Base-by-base conservation (phyloP, 2,329 filamentous ascomycete genomes). In the Fusarium odoratissimum region DNA sequence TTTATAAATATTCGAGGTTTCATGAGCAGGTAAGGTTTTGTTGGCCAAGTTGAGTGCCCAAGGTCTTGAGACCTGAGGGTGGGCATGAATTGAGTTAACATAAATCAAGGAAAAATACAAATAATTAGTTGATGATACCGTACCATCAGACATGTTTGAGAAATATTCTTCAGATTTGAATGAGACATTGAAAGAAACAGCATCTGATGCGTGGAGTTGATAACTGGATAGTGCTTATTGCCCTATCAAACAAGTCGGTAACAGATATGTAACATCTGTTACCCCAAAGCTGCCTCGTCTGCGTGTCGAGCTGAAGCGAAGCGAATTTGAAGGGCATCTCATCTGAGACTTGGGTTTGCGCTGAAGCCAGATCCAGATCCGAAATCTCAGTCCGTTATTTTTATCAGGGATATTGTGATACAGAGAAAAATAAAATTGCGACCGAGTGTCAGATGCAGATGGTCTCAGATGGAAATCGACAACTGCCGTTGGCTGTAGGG, bases 381-480 rank as follows among this genome's bases (percentile, higher is more conserved):
- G 23, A 40, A 48, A 30, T 46, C 19, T 35, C 23, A 66, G 4
- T 9, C 12, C 58, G 31, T 14, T 19, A 30, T 44, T n/a, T 23
- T 13, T 38, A 23, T 14, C 41, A 67, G 35, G 41, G 63, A 67
- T 61, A 38, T 40, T 31, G 37, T 40, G 44, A 66, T 45, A 64
- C 40, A 42, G 38, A 35, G 31, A 37, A 37, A 55, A 33, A 17
- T 31, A 49, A 30, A 30, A 60, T 21, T 31, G 23, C 38, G 49
- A 30, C 30, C 56, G 55, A 67, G 57, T 42, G 38, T 45, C 49
- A 51, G 57, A 64, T 62, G 45, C 41, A 46, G 48, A 59, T 52
- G 64, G 64, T 57, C 46, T 49, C 37, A 37, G 33, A 38, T 59
- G 60, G 48, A 69, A 54, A 72, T 72, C 58, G 67, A 70, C 51